phyloP scores from a whole-genome alignment of 2,329 filamentous ascomycete species.

The Cladosporium sp. region DNA sequence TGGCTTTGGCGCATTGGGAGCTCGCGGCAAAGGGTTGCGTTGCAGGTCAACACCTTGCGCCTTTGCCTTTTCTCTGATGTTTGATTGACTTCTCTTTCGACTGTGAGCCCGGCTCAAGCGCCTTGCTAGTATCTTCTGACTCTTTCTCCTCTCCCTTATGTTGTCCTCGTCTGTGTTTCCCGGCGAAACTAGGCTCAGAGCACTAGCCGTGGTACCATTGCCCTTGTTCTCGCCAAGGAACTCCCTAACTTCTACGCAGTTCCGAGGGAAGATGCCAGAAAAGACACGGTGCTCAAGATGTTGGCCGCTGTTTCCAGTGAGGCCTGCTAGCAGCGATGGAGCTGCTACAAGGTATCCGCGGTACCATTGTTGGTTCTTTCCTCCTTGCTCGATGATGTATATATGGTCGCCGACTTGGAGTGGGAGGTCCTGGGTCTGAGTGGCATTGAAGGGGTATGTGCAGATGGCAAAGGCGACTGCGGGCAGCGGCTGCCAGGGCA shows the following conservation, averaged over 20 bases:
- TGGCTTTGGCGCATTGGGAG: conserved; percentile 72
- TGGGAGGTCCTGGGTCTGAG: conserved; percentile 84
- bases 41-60: conserved; percentile 26
- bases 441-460: conserved; percentile 88
- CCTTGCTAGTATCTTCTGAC: conserved; percentile 33
- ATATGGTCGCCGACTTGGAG: conserved; percentile 97
- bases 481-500: conserved; percentile 97
- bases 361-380: conserved; percentile 82
- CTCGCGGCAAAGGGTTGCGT: conserved; percentile 49
- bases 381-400: conserved; percentile 97
- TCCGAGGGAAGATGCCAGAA: conserved; percentile 95
- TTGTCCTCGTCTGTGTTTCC: conserved; percentile 24
- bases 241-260: conserved; percentile 92
- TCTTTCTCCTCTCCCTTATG: conserved; percentile 32
- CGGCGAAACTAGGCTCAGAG: background rate
- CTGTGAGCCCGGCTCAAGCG: conserved; percentile 36
- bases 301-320: conserved; percentile 89
- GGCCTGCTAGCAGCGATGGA: conserved; percentile 84
- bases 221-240: conserved; percentile 74
- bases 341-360: conserved; percentile 94
- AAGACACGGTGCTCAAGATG: conserved; percentile 95
- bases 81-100: conserved; percentile 30
- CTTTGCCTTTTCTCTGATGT: conserved; percentile 24
- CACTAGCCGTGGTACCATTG: conserved; percentile 18
- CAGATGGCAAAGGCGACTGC: conserved; percentile 98